Conservation (phyloP, 306 rosid species). For the Nissolia schottii region DNA sequence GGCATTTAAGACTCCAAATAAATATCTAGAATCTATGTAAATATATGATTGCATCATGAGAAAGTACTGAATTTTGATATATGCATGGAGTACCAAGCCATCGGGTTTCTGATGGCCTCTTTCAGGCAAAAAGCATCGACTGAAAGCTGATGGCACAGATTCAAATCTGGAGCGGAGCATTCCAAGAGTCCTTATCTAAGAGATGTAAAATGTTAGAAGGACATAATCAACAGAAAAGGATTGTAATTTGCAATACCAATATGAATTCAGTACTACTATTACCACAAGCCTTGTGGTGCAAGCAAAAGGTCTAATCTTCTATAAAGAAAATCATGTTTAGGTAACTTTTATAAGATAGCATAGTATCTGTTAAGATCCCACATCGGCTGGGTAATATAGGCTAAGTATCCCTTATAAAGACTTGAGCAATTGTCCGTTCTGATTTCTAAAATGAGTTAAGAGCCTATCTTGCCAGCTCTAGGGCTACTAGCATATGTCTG, state of each 20-base stretch:
- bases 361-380: neutral
- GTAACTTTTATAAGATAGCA: neutral
- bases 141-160: slow-evolving; percentile 72
- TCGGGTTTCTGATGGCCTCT: slow-evolving; percentile 26
- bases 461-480: neutral
- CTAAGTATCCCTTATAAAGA: neutral
- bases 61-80: slow-evolving; percentile 25
- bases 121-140: slow-evolving; percentile 62
- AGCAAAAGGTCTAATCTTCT: neutral
- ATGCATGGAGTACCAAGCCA: slow-evolving; percentile 35
- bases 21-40: neutral
- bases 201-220: slow-evolving; percentile 24
- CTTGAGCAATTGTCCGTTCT: neutral
- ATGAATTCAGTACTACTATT: neutral
- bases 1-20: neutral
- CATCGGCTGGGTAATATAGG: too few species aligned
- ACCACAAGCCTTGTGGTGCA: too few species aligned
- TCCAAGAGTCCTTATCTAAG: slow-evolving; percentile 97
- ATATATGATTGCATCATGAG: slow-evolving; percentile 5
- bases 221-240: slow-evolving; percentile 24
- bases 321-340: neutral
- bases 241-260: neutral
- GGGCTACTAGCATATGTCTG: neutral
- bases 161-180: slow-evolving; percentile 90
- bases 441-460: neutral